These are phyloP conservation scores for Parachaetomium inaequale DNA, from an alignment of 495 filamentous ascomycete genomes.

Conservation along the genomic window DNA sequence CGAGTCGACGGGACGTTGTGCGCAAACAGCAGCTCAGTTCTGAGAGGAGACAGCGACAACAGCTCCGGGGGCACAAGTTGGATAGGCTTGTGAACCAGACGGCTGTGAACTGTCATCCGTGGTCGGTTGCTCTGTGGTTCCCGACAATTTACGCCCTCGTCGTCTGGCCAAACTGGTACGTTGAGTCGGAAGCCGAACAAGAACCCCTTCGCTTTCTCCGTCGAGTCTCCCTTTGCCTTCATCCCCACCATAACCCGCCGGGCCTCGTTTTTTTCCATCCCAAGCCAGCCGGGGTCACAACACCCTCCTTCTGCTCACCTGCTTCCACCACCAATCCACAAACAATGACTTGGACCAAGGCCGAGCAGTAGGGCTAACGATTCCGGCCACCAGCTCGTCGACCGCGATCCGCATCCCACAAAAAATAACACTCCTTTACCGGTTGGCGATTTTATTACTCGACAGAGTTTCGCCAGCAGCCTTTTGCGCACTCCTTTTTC, in stretches of 20 bases:
- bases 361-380: slow-evolving; percentile 6
- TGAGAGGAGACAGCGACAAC: background rate
- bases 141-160: slow-evolving; percentile 15
- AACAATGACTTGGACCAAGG: background rate
- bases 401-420: background rate
- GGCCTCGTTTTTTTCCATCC: background rate
- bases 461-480: background rate
- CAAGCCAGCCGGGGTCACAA: background rate
- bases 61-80: slow-evolving; percentile 1
- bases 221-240: background rate
- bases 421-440: slow-evolving; percentile 1
- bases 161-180: slow-evolving; percentile 17
- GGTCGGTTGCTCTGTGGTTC: slow-evolving; percentile 21
- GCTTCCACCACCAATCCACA: background rate
- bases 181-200: background rate
- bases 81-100: slow-evolving; percentile 14
- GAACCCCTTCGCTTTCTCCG: background rate
- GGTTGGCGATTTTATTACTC: background rate
- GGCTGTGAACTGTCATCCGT: slow-evolving; percentile 11
- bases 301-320: background rate
- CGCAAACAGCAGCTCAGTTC: background rate
- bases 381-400: background rate
- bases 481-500: background rate
- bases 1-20: background rate
- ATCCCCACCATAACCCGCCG: background rate